Evolutionary conservation across 441 rosid species (phyloP), one percentile per base, ranked within the genome.

Genomic region (Gossypium schwendimanii): DNA sequence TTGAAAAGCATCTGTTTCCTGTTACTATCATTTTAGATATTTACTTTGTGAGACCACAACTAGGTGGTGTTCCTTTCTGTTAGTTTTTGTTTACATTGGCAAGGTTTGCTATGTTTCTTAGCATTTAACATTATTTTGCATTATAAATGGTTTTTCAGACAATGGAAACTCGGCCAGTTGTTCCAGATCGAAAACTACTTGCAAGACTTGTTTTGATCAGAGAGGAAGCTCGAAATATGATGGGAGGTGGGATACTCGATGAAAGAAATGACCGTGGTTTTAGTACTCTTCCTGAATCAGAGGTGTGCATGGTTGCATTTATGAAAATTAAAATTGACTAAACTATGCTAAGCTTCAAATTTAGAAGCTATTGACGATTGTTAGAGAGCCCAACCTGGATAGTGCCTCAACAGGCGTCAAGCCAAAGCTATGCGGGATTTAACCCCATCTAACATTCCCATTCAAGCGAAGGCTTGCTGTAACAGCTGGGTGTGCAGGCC

Each of bases 231-330:
- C 81, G 98, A 69, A 84, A 89, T 77, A 89, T 93, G 98, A 95
- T 91, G 98, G 97, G 97, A 63, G 99, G 96, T 73, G 98, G 99
- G 82, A 87, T 95, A 71, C 84, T 92, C 67, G 99, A 95, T 80
- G 97, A 91, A 80, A 88, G 99, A 84, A 95, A 91, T 84, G 96
- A 92, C 80, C 91, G 96, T 75, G 99, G 99, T 71, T 93, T 92
- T 74, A 80, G 74, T 44, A 90, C 99, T 21, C 91, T 92, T 72
- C 98, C 98, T 58, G 89, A 92, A 82, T 91, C 99, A 75, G 98
- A 95, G 96, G 98, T 88, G 57, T 74, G 77, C 55, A 8, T 39
- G 44, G 76, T 52, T 50, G 73, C 60, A 63, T 68, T 49, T 55
- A 41, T 62, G 57, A 28, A 15, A 61, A 57, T 17, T 39, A 24